A percentile compares a stretch with the other conserved stretches of the same genome.
These are phyloP conservation scores for Rubus idaeus DNA, from an alignment of 306 rosid genomes.

Conservation along the genomic window DNA sequence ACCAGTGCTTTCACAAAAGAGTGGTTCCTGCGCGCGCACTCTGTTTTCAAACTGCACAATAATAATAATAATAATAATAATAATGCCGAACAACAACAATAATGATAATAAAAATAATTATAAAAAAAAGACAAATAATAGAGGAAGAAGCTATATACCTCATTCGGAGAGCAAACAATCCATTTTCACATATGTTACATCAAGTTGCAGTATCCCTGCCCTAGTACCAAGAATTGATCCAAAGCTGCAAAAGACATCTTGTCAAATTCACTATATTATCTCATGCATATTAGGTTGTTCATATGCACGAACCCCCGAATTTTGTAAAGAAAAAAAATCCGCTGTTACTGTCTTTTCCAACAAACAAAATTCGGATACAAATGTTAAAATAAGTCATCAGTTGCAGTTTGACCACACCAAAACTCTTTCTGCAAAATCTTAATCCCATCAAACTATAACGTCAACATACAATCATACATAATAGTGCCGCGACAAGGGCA, in stretches of 20 bases:
- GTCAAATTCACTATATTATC: neutral
- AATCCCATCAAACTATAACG: slow-evolving; percentile 8
- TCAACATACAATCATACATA: slow-evolving; percentile 2
- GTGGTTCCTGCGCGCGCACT: neutral
- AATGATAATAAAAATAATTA: neutral
- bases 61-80: too few relatives aligned
- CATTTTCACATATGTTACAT: slow-evolving; percentile 92
- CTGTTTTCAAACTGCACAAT: neutral
- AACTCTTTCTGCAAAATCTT: slow-evolving; percentile 16
- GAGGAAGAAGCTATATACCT: slow-evolving; percentile 17
- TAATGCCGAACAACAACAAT: too few relatives aligned
- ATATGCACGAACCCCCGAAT: neutral
- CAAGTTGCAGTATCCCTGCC: slow-evolving; percentile 86
- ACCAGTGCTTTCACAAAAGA: too few relatives aligned
- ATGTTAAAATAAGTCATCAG: neutral
- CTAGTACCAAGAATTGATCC: slow-evolving; percentile 84
- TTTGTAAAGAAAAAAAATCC: neutral
- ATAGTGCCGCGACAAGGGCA: slow-evolving; percentile 15
- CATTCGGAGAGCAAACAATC: slow-evolving; percentile 53
- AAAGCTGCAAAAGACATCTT: slow-evolving; percentile 45
- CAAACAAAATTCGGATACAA: slow-evolving; percentile 2
- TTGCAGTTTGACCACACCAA: neutral
- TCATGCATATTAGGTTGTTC: neutral
- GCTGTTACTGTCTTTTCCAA: neutral
- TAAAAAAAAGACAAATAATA: neutral